A percentile compares a stretch with the other conserved stretches of the same genome.
Conservation (phyloP, 2,329 filamentous ascomycete species). For the Trichoderma gracile region DNA sequence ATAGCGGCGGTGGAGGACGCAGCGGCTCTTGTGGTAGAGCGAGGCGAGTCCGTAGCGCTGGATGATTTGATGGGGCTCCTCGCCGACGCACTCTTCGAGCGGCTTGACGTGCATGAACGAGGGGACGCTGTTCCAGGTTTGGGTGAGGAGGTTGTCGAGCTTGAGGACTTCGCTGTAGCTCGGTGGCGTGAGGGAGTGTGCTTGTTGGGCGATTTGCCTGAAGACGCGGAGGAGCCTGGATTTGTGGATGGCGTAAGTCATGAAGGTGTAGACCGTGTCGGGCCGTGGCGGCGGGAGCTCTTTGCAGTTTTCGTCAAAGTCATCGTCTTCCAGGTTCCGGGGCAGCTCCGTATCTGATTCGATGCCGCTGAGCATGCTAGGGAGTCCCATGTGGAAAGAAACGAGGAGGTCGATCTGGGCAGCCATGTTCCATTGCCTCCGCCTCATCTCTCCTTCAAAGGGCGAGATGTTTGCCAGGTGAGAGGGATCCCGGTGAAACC, state of each 20-base stretch:
- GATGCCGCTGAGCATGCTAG: slow-evolving; percentile 63
- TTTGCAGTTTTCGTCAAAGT: slow-evolving; percentile 58
- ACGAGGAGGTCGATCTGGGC: slow-evolving; percentile 63
- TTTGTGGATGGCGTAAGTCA: slow-evolving; percentile 58
- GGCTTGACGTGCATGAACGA: slow-evolving; percentile 50
- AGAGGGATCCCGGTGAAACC: slow-evolving; percentile 57
- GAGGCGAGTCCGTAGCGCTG: slow-evolving; percentile 56
- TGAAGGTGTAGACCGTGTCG: slow-evolving; percentile 58
- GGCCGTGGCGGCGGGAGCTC: slow-evolving; percentile 59
- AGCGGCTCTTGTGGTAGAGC: slow-evolving; percentile 57
- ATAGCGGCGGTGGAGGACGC: slow-evolving; percentile 57
- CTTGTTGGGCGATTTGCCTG: slow-evolving; percentile 51
- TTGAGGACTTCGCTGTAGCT: slow-evolving; percentile 51
- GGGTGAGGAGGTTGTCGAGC: slow-evolving; percentile 49
- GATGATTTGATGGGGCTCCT: slow-evolving; percentile 49
- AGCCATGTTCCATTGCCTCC: slow-evolving; percentile 55
- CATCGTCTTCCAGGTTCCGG: slow-evolving; percentile 64
- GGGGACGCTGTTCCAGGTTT: slow-evolving; percentile 50
- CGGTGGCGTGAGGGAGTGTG: slow-evolving; percentile 51
- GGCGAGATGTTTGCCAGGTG: slow-evolving; percentile 52
- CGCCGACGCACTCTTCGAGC: slow-evolving; percentile 51
- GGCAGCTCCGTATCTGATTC: slow-evolving; percentile 64
- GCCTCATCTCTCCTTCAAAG: slow-evolving; percentile 57
- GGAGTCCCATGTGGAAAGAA: slow-evolving; percentile 67
- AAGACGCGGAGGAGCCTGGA: slow-evolving; percentile 50